Evolutionary conservation across 768 basidiomycete species (phyloP), one percentile per base, ranked within the genome.

Genomic region (Tricholoma sp.): DNA sequence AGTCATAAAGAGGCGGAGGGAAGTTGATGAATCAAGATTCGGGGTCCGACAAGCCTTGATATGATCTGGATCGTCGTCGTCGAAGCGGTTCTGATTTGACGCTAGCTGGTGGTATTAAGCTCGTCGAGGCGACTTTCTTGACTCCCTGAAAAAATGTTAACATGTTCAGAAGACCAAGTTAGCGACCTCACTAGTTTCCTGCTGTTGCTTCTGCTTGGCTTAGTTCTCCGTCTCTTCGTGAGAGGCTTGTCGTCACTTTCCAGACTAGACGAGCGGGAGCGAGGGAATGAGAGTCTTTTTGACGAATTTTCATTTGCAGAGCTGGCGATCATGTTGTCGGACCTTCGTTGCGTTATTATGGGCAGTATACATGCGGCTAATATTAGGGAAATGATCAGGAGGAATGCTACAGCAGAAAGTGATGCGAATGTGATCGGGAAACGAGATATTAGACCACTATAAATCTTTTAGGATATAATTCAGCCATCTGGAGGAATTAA

Each of bases 381-480:
- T 29, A 80, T 68, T 20, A 76, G 54, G 33, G 76, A 68, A 31
- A 80, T 68, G 37, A 85, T 74, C 31, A 73, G 61, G 57, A 82
- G 70, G 71, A 85, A 85, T 0, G 72, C 54, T 37, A 66, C 61
- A 18, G 79, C 72, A 31, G 81, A 75, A 3, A 76, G 57, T 10
- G 85, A 17, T 5, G 84, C 79, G 48, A 79, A 80, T 11, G 77
- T 57, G 12, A 89, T 62, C 1, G 90, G 90, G 68, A 86, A 88
- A 34, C 85, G 83, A 32, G 86, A 81, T 33, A 87, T 76, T 6
- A 91, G 67, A 29, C 89, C 88, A 20, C 89, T 91, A 54, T 12
- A 44, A 50, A 50, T 9, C 49, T 57, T 37, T 57, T 32, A 45
- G n/a, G 39, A 20, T 39, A 44, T 52, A 44, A 12, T 48, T 37